phyloP scores from a whole-genome alignment of 2,329 filamentous ascomycete genomes.

The Pseudogymnoascus sp. region DNA sequence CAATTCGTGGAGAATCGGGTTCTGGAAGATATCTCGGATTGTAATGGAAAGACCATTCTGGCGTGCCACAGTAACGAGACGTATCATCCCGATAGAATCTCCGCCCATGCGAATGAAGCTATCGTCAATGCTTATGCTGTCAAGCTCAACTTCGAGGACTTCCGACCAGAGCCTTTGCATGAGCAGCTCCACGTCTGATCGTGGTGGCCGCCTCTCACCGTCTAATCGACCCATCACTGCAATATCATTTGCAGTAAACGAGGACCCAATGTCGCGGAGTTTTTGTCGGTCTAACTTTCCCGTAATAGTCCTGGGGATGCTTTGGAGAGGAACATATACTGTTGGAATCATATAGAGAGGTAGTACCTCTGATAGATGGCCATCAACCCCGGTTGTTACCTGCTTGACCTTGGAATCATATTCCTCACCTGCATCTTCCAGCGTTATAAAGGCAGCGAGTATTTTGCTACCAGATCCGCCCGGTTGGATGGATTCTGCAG shows the following conservation, averaged over 20 bases:
- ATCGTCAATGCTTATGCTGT: slow-evolving; percentile 25
- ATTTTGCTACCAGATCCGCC: neutral
- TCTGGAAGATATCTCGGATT: slow-evolving; percentile 13
- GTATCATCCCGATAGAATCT: slow-evolving; percentile 39
- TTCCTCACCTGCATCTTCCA: neutral
- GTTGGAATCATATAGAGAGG: slow-evolving; percentile 31
- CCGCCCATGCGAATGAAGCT: slow-evolving; percentile 35
- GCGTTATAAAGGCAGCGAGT: neutral
- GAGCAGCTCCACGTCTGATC: slow-evolving; percentile 1
- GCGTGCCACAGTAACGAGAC: slow-evolving; percentile 29
- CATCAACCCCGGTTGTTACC: neutral
- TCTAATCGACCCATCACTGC: neutral
- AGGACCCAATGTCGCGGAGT: slow-evolving; percentile 1
- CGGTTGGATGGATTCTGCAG: neutral
- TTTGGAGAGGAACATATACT: slow-evolving; percentile 24
- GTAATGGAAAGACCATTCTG: slow-evolving; percentile 11
- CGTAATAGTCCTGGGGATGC: slow-evolving; percentile 24
- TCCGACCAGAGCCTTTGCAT: slow-evolving; percentile 33
- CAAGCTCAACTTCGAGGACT: slow-evolving; percentile 31
- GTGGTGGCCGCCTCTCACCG: neutral
- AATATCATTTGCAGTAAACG: slow-evolving; percentile 1
- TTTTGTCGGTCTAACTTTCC: slow-evolving; percentile 29
- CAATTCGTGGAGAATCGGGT: slow-evolving; percentile 9
- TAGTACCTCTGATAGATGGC: neutral
- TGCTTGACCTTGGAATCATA: slow-evolving; percentile 2